phyloP scores from a whole-genome alignment of 139 green algal species.

The Nannochloris sp. region DNA sequence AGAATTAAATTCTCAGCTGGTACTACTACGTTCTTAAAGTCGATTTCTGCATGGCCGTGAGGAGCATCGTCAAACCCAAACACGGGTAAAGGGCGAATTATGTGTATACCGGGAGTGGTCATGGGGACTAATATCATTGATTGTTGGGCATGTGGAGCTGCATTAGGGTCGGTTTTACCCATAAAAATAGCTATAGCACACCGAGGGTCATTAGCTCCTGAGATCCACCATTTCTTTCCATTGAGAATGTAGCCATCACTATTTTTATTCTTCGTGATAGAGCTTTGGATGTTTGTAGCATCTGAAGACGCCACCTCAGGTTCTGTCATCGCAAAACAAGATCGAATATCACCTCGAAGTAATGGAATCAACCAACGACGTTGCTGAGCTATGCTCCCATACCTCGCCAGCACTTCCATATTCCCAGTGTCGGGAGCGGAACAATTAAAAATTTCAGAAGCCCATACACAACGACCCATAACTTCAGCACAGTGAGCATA shows the following conservation, averaged over 20 bases:
- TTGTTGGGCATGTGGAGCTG: constrained; percentile 73
- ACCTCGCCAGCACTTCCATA: constrained; percentile 90
- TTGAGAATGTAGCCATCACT: constrained; percentile 45
- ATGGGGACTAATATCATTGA: constrained; percentile 93
- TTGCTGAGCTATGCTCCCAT: constrained; percentile 82
- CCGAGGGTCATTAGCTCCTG: constrained; percentile 72
- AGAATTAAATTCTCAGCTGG: constrained; percentile 50
- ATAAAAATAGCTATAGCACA: constrained; percentile 91
- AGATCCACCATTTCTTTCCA: constrained; percentile 97
- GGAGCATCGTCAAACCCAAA: constrained; percentile 95
- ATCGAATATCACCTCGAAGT: constrained; percentile 78
- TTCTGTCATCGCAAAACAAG: constrained; percentile 98
- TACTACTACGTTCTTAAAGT: constrained; percentile 71
- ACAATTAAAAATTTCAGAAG: constrained; percentile 98
- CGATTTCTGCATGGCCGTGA: constrained; percentile 90
- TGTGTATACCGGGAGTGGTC: constrained; percentile 57
- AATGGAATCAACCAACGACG: constrained; percentile 85
- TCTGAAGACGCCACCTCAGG: constrained; percentile 91
- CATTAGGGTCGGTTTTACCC: constrained; percentile 70
- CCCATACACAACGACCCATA: constrained; percentile 58
- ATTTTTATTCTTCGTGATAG: constrained; percentile 12
- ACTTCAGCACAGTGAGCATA: constrained; percentile 80
- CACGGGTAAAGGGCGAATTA: constrained; percentile 46
- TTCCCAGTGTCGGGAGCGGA: constrained; percentile 96
- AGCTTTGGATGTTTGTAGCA: constrained; percentile 91